Evolutionary conservation across 2,329 filamentous ascomycete genomes (phyloP), one percentile per base, ranked within the genome.

Genomic region (Phaeosphaeria sp.): DNA sequence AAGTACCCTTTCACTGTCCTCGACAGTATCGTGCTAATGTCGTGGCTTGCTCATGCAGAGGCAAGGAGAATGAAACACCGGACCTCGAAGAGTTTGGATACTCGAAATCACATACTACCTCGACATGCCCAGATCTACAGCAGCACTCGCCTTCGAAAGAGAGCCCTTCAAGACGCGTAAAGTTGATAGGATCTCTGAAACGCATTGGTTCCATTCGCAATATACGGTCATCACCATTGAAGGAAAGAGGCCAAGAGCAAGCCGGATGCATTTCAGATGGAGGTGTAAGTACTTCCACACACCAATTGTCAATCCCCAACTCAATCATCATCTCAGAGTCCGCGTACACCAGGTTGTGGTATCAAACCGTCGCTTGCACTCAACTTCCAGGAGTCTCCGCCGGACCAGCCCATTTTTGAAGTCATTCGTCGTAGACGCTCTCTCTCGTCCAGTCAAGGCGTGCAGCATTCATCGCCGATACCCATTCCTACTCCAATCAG

Each of bases 391-490:
- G 58, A 67, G 22, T 71, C 71, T 13, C 69, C 65, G 2, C 54
- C 63, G 3, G 63, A 65, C 46, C 56, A 60, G 36, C 68, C 66
- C 1, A 67, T 73, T 52, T 71, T 76, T 47, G 67, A 71, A 25
- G 44, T 63, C 22, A n/a, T 39, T 3, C 53, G 47, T 13, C 57
- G 60, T 46, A 62, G 50, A 39, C 30, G 44, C 9, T 65, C 67
- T 1, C 41, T 46, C 11, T 53, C 56, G 21, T 68, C 67, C n/a
- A 68, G 59, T 39, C 9, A 59, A n/a, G 36, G 60, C 6, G 62
- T 72, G 2, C 61, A 64, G 22, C 70, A 61, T 47, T 73, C 73
- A 21, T 74, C 71, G 9, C 72, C 72, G 6, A 59, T 75, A n/a
- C 52, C 65, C 33, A 64, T 74, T 33, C 72, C 69, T n/a, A 43